Base-by-base conservation (phyloP, 306 rosid species). In the Hippophae tibetana region DNA sequence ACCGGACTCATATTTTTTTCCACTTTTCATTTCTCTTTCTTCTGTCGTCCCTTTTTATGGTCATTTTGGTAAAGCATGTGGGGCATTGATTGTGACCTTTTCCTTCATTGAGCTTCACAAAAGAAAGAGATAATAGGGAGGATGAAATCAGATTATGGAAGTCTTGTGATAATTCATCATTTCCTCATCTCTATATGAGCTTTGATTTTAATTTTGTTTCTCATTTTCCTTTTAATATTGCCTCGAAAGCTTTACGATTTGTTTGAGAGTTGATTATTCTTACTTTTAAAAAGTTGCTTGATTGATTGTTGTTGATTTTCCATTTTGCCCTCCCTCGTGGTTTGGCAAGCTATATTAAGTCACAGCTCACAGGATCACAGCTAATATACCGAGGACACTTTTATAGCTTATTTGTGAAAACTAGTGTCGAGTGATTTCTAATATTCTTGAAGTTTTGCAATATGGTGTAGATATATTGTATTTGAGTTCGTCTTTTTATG, bases 401-500 rank as follows among this genome's bases (percentile, higher is more conserved):
- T 72, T 57, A 57, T 12, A 63, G 46, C 57, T 43, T 5, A 26
- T 45, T 38, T 42, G 45, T 65, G 46, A 64, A 61, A 31, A 56
- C 54, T 49, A 59, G 38, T 27, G 38, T 27, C 38, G 3, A 2
- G 4, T 31, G 38, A 31, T 31, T 48, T 13, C 13, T 38, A 61
- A 52, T 49, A 66, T 71, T 52, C 74, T 79, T 63, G 67, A 67
- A 58, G 60, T 70, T 54, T 18, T 72, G 73, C 54, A 70, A 54
- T 55, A 65, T 68, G 66, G 71, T 71, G 67, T 48, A 69, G 79
- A 77, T 64, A 61, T 64, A 63, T 61, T 55, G 77, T 63, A 57
- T 72, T 64, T 57, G 61, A 65, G 23, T 18, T 75, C 53, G 68
- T 68, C 84, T 82, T 82, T 84, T 82, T 51, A 82, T 82, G 83